phyloP scores from a whole-genome alignment of 331 rosid genomes.

The Rhamnella rubrinervis region DNA sequence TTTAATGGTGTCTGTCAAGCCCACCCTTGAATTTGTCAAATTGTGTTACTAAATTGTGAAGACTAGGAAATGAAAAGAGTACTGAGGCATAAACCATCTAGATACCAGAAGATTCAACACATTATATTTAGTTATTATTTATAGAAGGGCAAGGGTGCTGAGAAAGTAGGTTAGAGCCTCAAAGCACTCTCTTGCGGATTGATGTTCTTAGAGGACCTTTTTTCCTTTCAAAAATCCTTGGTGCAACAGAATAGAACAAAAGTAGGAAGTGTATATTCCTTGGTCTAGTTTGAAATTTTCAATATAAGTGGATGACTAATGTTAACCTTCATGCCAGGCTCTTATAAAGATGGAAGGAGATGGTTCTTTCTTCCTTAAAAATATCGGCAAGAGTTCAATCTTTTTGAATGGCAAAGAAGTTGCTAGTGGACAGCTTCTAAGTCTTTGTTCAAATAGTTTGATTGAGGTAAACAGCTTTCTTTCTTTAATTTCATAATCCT shows the following conservation, averaged over 20 bases:
- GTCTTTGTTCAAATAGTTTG: slow-evolving; percentile 51
- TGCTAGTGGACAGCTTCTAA: slow-evolving; percentile 42
- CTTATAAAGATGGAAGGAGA: slow-evolving; percentile 68
- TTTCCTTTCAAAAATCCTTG: no score
- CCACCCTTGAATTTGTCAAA: slow-evolving; percentile 4
- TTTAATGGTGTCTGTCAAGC: background rate
- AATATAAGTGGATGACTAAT: slow-evolving; percentile 9
- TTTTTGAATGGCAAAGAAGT: slow-evolving; percentile 80
- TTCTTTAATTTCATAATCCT: slow-evolving; percentile 12
- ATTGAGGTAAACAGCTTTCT: slow-evolving; percentile 60
- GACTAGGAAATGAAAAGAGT: background rate
- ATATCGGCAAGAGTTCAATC: slow-evolving; percentile 67
- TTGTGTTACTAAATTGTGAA: background rate
- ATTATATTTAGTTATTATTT: background rate
- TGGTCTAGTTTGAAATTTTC: background rate
- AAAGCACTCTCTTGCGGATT: no score
- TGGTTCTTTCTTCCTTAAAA: slow-evolving; percentile 66
- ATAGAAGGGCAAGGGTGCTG: background rate
- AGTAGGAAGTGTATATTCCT: background rate
- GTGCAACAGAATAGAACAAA: background rate
- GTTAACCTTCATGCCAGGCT: slow-evolving; percentile 46
- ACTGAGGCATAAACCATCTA: background rate
- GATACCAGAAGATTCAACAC: background rate
- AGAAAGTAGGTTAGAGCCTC: background rate
- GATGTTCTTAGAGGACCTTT: no score